A percentile compares a stretch with the other conserved stretches of the same genome.
Evolutionary conservation across 1,284 basidiomycete genomes (phyloP).

Genomic region (Ganoderma sinense): DNA sequence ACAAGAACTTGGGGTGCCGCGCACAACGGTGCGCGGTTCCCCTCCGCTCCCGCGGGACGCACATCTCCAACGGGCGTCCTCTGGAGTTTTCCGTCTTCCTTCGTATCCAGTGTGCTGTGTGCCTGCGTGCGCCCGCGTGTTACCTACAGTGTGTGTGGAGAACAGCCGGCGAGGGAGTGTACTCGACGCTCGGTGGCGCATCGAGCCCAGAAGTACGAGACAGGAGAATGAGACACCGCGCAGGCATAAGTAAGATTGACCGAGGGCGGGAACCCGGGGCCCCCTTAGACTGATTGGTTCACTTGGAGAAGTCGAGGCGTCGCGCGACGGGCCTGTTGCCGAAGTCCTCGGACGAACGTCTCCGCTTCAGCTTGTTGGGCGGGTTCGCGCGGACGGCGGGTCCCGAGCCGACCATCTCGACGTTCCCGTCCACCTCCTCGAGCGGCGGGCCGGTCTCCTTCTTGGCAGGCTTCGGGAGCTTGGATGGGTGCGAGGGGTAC

Average conservation of each 20-base stretch:
- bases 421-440: slow-evolving; percentile 80
- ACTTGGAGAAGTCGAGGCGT: slow-evolving; percentile 51
- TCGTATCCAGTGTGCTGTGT: background rate
- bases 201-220: background rate
- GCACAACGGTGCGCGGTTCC: background rate
- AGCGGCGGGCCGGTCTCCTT: slow-evolving; percentile 59
- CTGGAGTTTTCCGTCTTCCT: background rate
- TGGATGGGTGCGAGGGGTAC: slow-evolving; percentile 82
- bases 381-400: slow-evolving; percentile 47
- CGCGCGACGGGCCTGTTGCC: slow-evolving; percentile 52
- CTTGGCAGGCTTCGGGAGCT: slow-evolving; percentile 79
- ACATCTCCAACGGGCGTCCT: background rate
- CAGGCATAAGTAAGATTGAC: background rate
- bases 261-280: background rate
- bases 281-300: background rate
- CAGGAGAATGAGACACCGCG: background rate
- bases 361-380: slow-evolving; percentile 57
- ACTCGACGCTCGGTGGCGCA: background rate
- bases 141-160: background rate
- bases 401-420: slow-evolving; percentile 49
- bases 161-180: background rate
- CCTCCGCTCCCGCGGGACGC: background rate
- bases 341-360: slow-evolving; percentile 49
- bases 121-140: background rate
- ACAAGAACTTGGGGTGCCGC: slow-evolving; percentile 14